Percentiles rank a stretch among this genome's conserved stretches.
These are phyloP conservation scores for Amanita rubescens DNA, from an alignment of 768 basidiomycete genomes.

Conservation along the genomic window DNA sequence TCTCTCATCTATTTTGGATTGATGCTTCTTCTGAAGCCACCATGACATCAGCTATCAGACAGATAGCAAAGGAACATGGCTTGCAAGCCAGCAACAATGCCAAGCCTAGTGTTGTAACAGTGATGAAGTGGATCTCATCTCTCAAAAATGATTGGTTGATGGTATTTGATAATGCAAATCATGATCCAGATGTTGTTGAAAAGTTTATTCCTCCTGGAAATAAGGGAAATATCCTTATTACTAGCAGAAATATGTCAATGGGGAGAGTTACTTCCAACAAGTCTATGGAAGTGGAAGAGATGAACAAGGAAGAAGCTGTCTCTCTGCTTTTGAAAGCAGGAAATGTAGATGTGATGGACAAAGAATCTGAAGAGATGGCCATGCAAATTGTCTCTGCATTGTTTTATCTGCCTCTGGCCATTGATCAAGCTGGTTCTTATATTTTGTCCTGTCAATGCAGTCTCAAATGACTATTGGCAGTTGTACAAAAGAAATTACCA, in stretches of 20 bases:
- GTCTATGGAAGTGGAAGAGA: conserved; percentile 8
- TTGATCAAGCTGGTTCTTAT: conserved; percentile 16
- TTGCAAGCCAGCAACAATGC: not conserved
- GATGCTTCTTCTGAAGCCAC: conserved; percentile 15
- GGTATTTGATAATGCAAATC: conserved; percentile 16
- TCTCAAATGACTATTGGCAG: conserved; percentile 11
- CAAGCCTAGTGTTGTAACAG: not conserved
- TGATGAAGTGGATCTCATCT: conserved; percentile 12
- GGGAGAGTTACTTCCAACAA: conserved; percentile 3
- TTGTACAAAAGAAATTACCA: conserved; percentile 6
- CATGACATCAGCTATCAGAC: not conserved
- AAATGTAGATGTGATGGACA: not conserved
- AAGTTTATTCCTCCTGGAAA: conserved; percentile 12
- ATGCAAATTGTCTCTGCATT: conserved; percentile 8
- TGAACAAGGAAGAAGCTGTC: conserved; percentile 14
- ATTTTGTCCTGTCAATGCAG: conserved; percentile 10
- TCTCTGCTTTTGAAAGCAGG: conserved; percentile 13
- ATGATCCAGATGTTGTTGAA: conserved; percentile 4
- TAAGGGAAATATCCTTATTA: conserved; percentile 15
- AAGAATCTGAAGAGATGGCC: not conserved
- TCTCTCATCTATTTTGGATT: conserved; percentile 17
- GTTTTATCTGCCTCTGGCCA: conserved; percentile 7
- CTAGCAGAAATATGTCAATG: conserved; percentile 12
- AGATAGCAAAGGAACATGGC: conserved; percentile 7
- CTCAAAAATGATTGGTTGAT: conserved; percentile 12